Percentiles rank a stretch among this genome's conserved stretches.
Conservation (phyloP, 768 basidiomycete species). For the Agrocybe chaxingu region DNA sequence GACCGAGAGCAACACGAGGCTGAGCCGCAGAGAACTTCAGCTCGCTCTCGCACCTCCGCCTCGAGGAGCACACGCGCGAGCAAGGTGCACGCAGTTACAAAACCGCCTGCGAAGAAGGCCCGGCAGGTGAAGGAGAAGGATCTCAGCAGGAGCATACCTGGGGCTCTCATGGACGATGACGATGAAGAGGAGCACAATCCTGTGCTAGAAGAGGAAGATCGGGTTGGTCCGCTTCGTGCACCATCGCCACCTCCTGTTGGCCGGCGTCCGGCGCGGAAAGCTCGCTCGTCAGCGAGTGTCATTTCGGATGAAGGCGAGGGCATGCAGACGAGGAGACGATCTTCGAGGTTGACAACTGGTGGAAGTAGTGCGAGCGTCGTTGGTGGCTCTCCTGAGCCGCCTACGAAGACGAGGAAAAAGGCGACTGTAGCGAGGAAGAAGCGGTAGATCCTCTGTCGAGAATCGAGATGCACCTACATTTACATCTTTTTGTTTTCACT, state of each 20-base stretch:
- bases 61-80: background rate
- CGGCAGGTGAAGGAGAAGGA: slow-evolving; percentile 16
- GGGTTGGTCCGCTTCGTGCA: slow-evolving; percentile 35
- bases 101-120: slow-evolving; percentile 21
- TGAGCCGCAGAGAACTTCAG: slow-evolving; percentile 8
- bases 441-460: slow-evolving; percentile 10
- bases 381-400: slow-evolving; percentile 24
- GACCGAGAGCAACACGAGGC: slow-evolving; percentile 11
- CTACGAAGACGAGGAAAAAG: slow-evolving; percentile 16
- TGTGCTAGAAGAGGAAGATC: slow-evolving; percentile 32
- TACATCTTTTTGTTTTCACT: background rate
- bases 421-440: slow-evolving; percentile 13
- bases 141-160: slow-evolving; percentile 36
- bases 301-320: slow-evolving; percentile 34
- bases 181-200: slow-evolving; percentile 29
- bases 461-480: slow-evolving; percentile 1
- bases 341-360: slow-evolving; percentile 36
- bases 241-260: slow-evolving; percentile 22
- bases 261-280: slow-evolving; percentile 15
- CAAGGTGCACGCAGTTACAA: slow-evolving; percentile 1
- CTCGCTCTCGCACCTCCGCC: slow-evolving; percentile 4
- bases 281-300: slow-evolving; percentile 26
- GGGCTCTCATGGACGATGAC: slow-evolving; percentile 39
- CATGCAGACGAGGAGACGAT: slow-evolving; percentile 38
- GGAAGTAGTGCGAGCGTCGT: slow-evolving; percentile 21